These are phyloP conservation scores for Kandelia obovata DNA, from an alignment of 345 rosid genomes.

Conservation along the genomic window DNA sequence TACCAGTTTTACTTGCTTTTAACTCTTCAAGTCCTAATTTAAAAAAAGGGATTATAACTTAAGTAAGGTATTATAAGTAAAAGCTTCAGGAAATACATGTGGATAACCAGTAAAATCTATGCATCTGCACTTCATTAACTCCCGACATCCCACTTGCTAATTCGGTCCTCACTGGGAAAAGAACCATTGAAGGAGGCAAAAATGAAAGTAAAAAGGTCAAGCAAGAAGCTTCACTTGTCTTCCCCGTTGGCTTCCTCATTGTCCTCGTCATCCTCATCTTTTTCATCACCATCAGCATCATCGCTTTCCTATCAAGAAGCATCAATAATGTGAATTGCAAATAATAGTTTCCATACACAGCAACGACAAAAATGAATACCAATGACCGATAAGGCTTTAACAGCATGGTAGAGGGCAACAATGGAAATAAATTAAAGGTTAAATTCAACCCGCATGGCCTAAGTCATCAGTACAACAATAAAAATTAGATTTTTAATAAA, in stretches of 20 bases:
- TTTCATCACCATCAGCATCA: constrained; percentile 10
- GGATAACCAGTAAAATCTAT: background rate
- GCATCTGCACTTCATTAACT: background rate
- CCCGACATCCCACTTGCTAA: background rate
- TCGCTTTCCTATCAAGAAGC: constrained; percentile 9
- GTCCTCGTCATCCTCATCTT: constrained; percentile 1
- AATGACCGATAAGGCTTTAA: too few species aligned
- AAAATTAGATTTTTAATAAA: too few species aligned
- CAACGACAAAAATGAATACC: background rate
- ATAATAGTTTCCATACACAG: background rate
- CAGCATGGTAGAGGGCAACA: too few species aligned
- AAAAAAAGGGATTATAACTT: too few species aligned
- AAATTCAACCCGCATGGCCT: too few species aligned
- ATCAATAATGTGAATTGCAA: background rate
- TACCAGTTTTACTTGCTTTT: too few species aligned
- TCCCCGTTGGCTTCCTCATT: constrained; percentile 10
- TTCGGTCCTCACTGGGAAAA: background rate
- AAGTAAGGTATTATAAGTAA: too few species aligned
- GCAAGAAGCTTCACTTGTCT: constrained; percentile 5
- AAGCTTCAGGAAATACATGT: too few species aligned
- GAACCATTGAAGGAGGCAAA: background rate
- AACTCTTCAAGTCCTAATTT: too few species aligned
- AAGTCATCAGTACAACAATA: too few species aligned
- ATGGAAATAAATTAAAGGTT: too few species aligned
- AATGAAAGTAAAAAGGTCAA: background rate